A percentile compares a stretch with the other conserved stretches of the same genome.
Conservation (phyloP, 179 eudicot genomes). For the Patellifolia procumbens region DNA sequence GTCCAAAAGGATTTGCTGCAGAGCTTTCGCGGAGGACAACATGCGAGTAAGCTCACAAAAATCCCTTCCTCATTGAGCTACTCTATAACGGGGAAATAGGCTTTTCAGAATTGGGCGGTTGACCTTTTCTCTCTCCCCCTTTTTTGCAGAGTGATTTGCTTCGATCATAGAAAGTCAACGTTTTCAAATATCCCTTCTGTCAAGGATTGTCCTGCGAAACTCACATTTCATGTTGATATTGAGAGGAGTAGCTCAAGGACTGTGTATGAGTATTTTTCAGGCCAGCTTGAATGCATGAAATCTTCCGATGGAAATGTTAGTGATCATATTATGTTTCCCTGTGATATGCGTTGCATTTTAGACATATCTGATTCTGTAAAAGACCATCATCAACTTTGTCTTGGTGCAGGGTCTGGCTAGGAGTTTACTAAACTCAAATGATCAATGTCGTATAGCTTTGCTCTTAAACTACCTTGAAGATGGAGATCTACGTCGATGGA, state of each 20-base stretch:
- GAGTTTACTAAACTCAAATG: constrained; percentile 44
- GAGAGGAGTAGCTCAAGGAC: constrained; percentile 80
- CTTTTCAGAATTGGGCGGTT: constrained; percentile 13
- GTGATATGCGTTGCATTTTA: not conserved
- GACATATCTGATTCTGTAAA: not conserved
- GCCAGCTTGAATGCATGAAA: constrained; percentile 35
- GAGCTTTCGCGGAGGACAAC: constrained; percentile 56
- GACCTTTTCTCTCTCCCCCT: constrained; percentile 3
- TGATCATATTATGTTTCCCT: not conserved
- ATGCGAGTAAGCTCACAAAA: constrained; percentile 55
- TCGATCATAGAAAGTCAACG: constrained; percentile 67
- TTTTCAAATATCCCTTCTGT: constrained; percentile 38
- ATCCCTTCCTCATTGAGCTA: constrained; percentile 10
- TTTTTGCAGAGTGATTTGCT: constrained; percentile 62
- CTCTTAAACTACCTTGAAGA: constrained; percentile 76
- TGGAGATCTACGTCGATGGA: constrained; percentile 69
- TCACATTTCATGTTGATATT: constrained; percentile 55
- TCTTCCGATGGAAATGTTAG: constrained; percentile 40
- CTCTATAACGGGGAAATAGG: not conserved
- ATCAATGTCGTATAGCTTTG: constrained; percentile 50
- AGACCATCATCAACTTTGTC: not conserved
- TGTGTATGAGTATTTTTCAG: constrained; percentile 66
- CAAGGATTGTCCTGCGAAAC: constrained; percentile 40
- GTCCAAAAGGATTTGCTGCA: constrained; percentile 65
- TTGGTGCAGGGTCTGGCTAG: constrained; percentile 45